Conservation (phyloP, 2,329 filamentous ascomycete species). For the Seiridium unicorne region DNA sequence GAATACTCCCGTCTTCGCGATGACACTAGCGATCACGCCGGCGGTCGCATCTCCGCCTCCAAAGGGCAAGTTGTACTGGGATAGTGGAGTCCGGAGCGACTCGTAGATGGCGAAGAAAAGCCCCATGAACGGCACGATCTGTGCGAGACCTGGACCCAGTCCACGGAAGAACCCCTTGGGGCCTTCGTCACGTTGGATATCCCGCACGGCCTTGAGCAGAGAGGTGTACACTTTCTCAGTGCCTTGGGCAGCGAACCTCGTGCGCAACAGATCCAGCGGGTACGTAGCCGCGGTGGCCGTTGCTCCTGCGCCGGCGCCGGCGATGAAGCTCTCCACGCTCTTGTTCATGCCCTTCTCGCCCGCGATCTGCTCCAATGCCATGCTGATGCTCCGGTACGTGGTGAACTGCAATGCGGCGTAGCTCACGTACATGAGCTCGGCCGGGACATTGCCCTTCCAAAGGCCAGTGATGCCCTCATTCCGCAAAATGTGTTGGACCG, state of each 20-base stretch:
- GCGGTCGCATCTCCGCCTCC: conserved; percentile 82
- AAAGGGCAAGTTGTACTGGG: conserved; percentile 57
- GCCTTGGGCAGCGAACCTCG: conserved; percentile 94
- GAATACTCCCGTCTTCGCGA: conserved; percentile 88
- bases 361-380: conserved; percentile 58
- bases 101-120: conserved; percentile 94
- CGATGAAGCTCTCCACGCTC: conserved; percentile 75
- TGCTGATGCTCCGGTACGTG: conserved; percentile 73
- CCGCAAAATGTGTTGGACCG: conserved; percentile 71
- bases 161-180: conserved; percentile 82
- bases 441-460: conserved; percentile 98
- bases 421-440: conserved; percentile 88
- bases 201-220: conserved; percentile 64
- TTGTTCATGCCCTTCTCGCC: conserved; percentile 53
- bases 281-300: conserved; percentile 83
- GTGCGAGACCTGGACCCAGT: conserved; percentile 73
- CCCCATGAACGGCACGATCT: conserved; percentile 96
- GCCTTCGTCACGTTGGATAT: conserved; percentile 78
- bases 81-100: conserved; percentile 61
- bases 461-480: conserved; percentile 83
- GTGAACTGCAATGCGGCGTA: conserved; percentile 91
- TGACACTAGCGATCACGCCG: conserved; percentile 73
- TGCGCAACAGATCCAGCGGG: conserved; percentile 88
- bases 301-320: conserved; percentile 80
- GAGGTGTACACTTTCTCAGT: conserved; percentile 74